Base-by-base conservation (phyloP, 2,329 filamentous ascomycete genomes). In the Aspergillus pseudoglaucus region DNA sequence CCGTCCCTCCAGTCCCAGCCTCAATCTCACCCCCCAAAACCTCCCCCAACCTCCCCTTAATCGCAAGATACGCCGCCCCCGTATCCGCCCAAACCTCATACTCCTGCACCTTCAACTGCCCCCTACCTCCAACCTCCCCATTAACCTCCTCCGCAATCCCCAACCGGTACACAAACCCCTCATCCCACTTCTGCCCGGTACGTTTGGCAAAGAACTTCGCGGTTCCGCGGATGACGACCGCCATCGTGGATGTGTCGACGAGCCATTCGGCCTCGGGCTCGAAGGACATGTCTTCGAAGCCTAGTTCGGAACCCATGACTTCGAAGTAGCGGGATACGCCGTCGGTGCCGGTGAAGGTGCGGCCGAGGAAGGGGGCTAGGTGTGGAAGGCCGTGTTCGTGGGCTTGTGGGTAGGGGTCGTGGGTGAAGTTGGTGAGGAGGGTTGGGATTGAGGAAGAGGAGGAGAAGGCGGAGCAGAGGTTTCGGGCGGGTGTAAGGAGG, bases 71-170 rank as follows among this genome's bases (percentile, higher is more conserved):
- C 22, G 67, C 69, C 30, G 70, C 70, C 17, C 70, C 71, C 3
- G 67, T 69, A 64, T 73, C 71, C 14, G 67, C 69, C 71, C 71
- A 73, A 23, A 73, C 62, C 38, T 63, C 56, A 61, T 72, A 73
- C 45, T 63, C 66, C 27, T 56, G 58, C n/a, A 73, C 63, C 49
- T 65, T 69, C 41, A 62, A 47, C 33, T 37, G 44, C 8, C 42
- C 50, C 10, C 41, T 43, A 8, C 23, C 35, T 3, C 3, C 39
- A 3, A 25, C 7, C 6, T 39, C 44, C 3, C 23, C 38, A 41
- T 15, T 45, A 10, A 49, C 35, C 27, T 70, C 62, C 49, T 57
- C 51, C n/a, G 60, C 64, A 45, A 72, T 52, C 38, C 55, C 60
- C 38, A 73, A 53, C 27, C 64, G 57, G 57, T 72, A 73, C 10